Base-by-base conservation (phyloP, 2,329 filamentous ascomycete species). In the Didymella glomerata region DNA sequence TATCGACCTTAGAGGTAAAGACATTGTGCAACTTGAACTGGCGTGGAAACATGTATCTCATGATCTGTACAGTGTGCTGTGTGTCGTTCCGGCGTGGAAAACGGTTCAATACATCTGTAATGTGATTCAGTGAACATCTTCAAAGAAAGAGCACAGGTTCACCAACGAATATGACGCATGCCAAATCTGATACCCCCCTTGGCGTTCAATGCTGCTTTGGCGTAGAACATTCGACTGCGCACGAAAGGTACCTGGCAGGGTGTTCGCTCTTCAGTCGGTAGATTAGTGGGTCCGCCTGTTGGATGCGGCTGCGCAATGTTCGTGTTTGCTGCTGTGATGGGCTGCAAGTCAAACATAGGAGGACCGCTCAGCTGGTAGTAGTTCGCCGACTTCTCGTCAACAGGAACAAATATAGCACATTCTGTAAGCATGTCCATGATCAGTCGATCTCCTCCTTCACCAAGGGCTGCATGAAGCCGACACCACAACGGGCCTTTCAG, bases 1-100 rank as follows among this genome's bases (percentile, higher is more conserved):
- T 74, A 72, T 95, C 85, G 16, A 90, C 83, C 3, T 81, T 78
- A 5, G 88, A 91, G 0, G 88, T 92, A 73, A 98, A 97, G n/a
- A 90, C 92, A 76, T 98, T 99, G 72, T 96, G 92, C 3, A 99
- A 80, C 14, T 87, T 86, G 71, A 97, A 98, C 70, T 98, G 93
- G 11, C 89, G 85, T 30, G 95, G 95, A 68, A 99, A 99, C 1
- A 99, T 88, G 76, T 98, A 94, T 82, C 94, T 95, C 85, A 97
- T 86, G 20, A 96, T 78, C 66, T 90, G 91, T 11, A 87, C 71
- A 0, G 88, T 90, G 62, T 89, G 84, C 13, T 77, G 71, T 1
- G 80, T 69, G 67, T 85, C 79, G 36, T 79, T 62, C 40, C 76
- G 60, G 68, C 84, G 69, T 34, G 83, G 77, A 64, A 84, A 90